Evolutionary conservation across 2,329 filamentous ascomycete genomes (phyloP), one percentile per base, ranked within the genome.

Genomic region (Fusarium chlamydosporum): DNA sequence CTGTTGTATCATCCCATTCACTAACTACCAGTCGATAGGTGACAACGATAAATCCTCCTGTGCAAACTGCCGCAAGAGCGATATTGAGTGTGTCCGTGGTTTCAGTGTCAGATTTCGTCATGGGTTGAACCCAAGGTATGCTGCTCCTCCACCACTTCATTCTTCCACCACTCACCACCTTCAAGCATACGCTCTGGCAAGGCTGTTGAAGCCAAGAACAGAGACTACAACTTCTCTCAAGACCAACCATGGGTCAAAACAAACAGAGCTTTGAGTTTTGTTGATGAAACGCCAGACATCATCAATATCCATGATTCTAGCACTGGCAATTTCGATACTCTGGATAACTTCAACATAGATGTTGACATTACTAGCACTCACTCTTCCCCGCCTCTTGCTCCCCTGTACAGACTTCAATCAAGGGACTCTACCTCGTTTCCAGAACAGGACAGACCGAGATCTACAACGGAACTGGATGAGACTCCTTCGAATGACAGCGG

Each of bases 261-360:
- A 26, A 75, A 63, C 38, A 59, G 72, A 47, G 47, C 67, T 23
- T 37, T 76, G 23, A 76, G 73, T 29, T 76, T 76, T 20, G 65
- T 76, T 9, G 73, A 76, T 37, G 75, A 76, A 45, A 76, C 75
- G 4, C 63, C 73, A 35, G 73, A 76, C 15, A 65, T 76, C 13
- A 71, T 75, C 50, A 74, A 74, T 34, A 71, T 74, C 9, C 72
- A 75, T 33, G 73, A 76, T 29, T 65, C 67, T 9, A 59, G 58
- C 12, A 61, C 56, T 4, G 68, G 58, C 27, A 63, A 58, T 35
- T 61, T 72, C 26, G 59, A 65, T 41, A 59, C 58, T 5, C 29
- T 65, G n/a, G 46, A 70, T 6, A 58, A 56, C 31, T 51, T 57
- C 26, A 51, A 42, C 13, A 43, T 45, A 7, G 57, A 61, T 9